Base-by-base conservation (phyloP, 345 rosid genomes). In the Pistacia integerrima region DNA sequence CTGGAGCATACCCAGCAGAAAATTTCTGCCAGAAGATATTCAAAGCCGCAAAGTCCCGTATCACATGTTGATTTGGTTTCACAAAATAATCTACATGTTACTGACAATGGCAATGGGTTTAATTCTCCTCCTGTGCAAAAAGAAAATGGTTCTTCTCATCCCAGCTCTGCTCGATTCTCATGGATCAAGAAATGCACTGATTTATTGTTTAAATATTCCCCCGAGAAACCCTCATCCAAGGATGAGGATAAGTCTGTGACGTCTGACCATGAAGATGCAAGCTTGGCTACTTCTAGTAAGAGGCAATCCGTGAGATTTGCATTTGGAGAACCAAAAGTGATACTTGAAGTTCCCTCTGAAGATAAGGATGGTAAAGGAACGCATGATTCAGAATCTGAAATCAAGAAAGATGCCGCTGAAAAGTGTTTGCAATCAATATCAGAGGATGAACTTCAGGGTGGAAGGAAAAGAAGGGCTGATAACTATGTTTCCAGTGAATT, bases 151-250 rank as follows among this genome's bases (percentile, higher is more conserved):
- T 74, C 77, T 71, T 81, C 85, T 18, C 78, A 88, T 69, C 76
- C 87, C 28, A 76, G 82, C 68, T 64, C 87, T 75, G 87, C 90
- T 81, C 94, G 85, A 76, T 80, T 87, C 78, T 88, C 97, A 49
- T 96, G 99, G 99, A 77, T 96, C 65, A 93, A 85, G 76, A 88
- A 86, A 14, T 92, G 83, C 78, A 78, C 91, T 4, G 90, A 90
- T 59, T 79, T 86, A 76, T 80, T 96, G 66, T 96, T 92, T 86
- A 93, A 85, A 82, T 67, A 60, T 76, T 85, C 97, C 30, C 84
- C 90, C 28, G 92, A 88, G 69, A 83, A 81, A 78, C 68, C 83
- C 11, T 44, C 49, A 30, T 18, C 70, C 72, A 66, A 75, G 83
- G 70, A 77, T 74, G 84, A 74, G 56, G 88, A 67, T 59, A 79